Conservation (phyloP, 2,329 filamentous ascomycete genomes). For the Waltergamsia citrina region DNA sequence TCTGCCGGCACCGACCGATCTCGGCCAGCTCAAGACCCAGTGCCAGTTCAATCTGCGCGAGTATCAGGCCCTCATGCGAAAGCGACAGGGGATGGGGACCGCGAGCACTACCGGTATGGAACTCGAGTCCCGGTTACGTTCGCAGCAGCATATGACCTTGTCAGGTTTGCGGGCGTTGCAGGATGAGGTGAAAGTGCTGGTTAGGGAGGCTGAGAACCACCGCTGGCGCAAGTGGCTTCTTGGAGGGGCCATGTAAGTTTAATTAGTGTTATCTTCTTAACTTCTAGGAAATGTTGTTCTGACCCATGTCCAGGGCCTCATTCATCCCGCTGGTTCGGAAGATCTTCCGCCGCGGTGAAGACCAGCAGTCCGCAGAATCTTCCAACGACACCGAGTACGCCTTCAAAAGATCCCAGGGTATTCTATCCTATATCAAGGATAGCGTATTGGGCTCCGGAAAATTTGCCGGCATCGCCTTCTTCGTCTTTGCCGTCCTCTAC, state of each 20-base stretch:
- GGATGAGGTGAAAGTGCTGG: constrained; percentile 30
- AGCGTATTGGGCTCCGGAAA: constrained; percentile 32
- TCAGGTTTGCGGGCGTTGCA: constrained; percentile 34
- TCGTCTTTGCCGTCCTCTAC: constrained; percentile 47
- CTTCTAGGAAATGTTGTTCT: constrained; percentile 3
- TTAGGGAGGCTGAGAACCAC: constrained; percentile 33
- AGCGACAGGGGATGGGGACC: constrained; percentile 10
- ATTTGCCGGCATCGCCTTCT: constrained; percentile 39
- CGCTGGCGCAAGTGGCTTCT: constrained; percentile 44
- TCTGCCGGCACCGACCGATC: neutral
- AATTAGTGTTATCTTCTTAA: neutral
- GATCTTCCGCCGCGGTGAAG: constrained; percentile 36
- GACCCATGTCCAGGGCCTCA: constrained; percentile 25
- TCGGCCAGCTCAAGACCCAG: constrained; percentile 15
- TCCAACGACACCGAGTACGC: constrained; percentile 49
- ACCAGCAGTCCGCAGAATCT: constrained; percentile 23
- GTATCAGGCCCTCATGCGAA: constrained; percentile 21
- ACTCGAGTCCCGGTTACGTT: constrained; percentile 31
- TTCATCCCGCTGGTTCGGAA: constrained; percentile 42
- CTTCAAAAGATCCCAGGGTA: constrained; percentile 38
- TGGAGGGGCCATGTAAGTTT: constrained; percentile 39
- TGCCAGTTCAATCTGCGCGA: constrained; percentile 25
- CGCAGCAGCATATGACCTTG: constrained; percentile 31
- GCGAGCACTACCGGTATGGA: constrained; percentile 17
- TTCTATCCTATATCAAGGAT: constrained; percentile 38